phyloP scores from a whole-genome alignment of 805 yeast species.

The Sungouiozyma ichnusensis region DNA sequence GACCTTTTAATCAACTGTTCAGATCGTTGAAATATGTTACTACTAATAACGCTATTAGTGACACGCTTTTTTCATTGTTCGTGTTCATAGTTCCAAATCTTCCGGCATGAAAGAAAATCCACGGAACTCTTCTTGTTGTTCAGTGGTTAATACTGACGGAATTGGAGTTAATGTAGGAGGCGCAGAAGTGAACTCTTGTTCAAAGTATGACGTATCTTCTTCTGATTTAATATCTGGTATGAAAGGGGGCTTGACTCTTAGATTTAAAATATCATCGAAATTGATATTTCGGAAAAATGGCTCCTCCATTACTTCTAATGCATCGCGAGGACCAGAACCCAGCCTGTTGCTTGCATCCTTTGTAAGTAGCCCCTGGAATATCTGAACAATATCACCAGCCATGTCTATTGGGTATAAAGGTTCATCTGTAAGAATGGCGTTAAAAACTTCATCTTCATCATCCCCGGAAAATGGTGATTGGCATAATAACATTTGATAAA shows the following conservation, averaged over 20 bases:
- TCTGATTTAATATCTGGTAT: constrained; percentile 79
- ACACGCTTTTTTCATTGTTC: too few relatives aligned
- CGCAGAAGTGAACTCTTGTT: constrained; percentile 88
- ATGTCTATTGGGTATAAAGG: constrained; percentile 93
- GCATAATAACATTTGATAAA: constrained; percentile 92
- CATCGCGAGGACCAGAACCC: constrained; percentile 84
- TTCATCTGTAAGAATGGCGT: constrained; percentile 92
- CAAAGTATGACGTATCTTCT: constrained; percentile 87
- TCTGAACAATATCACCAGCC: constrained; percentile 94
- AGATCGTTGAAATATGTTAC: too few relatives aligned
- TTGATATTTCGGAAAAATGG: constrained; percentile 84
- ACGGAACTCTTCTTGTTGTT: constrained; percentile 92
- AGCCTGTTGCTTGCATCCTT: constrained; percentile 79
- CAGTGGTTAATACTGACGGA: constrained; percentile 71
- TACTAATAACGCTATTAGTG: too few relatives aligned
- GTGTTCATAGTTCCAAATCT: constrained; percentile 31
- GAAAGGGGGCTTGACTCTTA: constrained; percentile 77
- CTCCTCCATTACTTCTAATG: constrained; percentile 89
- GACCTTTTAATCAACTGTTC: too few relatives aligned
- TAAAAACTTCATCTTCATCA: constrained; percentile 92
- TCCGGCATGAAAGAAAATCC: constrained; percentile 87
- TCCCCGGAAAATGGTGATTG: constrained; percentile 97
- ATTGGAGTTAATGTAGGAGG: constrained; percentile 93
- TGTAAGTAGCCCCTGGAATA: constrained; percentile 80
- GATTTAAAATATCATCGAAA: constrained; percentile 72